These are phyloP conservation scores for Akebia trifoliata DNA, from an alignment of 164 flowering plant species.

Conservation along the genomic window DNA sequence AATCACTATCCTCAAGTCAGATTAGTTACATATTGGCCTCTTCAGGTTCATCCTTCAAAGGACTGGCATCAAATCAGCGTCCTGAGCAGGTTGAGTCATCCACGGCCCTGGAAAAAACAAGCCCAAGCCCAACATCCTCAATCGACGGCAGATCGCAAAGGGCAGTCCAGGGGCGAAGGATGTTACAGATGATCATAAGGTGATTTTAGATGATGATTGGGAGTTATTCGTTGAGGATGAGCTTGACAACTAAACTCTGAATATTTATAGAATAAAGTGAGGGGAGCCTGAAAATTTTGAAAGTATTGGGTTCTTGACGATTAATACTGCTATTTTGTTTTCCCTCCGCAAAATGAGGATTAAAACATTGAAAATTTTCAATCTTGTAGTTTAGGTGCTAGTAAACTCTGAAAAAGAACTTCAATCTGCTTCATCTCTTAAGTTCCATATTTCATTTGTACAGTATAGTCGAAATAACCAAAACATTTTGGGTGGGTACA, in stretches of 20 bases:
- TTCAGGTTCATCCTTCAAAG: slow-evolving; percentile 37
- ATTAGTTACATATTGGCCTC: slow-evolving; percentile 56
- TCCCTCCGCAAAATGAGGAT: not conserved
- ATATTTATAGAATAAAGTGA: not conserved
- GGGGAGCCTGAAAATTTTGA: no score
- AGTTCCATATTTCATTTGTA: not conserved
- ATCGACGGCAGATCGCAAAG: slow-evolving; percentile 13
- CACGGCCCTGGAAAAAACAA: slow-evolving; percentile 16
- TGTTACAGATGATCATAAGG: slow-evolving; percentile 12
- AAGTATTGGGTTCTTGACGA: no score
- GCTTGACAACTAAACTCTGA: not conserved
- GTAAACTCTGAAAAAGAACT: not conserved
- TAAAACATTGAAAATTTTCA: not conserved
- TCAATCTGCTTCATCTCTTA: not conserved
- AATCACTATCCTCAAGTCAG: slow-evolving; percentile 58
- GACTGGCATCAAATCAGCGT: slow-evolving; percentile 22
- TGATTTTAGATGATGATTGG: slow-evolving; percentile 48
- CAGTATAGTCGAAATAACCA: not conserved
- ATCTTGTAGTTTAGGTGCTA: not conserved
- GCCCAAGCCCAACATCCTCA: slow-evolving; percentile 24
- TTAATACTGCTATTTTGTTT: not conserved
- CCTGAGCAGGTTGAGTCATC: slow-evolving; percentile 17
- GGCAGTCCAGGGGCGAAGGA: slow-evolving; percentile 13
- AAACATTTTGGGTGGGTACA: not conserved
- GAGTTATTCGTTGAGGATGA: slow-evolving; percentile 23